phyloP scores from a whole-genome alignment of 1,284 basidiomycete species.

The Leccinum subspadiceum region DNA sequence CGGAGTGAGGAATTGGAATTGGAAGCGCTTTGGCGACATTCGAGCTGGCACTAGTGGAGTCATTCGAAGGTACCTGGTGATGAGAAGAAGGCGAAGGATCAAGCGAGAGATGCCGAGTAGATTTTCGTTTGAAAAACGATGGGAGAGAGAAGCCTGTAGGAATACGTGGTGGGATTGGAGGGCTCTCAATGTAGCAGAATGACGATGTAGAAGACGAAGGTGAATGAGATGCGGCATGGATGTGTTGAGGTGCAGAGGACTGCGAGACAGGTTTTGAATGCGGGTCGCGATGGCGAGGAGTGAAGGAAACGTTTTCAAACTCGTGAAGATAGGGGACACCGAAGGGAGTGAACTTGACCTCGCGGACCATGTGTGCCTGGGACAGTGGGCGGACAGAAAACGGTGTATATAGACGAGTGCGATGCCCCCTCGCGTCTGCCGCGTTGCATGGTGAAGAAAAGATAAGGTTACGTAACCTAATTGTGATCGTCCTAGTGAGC shows the following conservation, averaged over 20 bases:
- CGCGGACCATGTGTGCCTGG: conserved; percentile 27
- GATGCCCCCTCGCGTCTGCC: conserved; percentile 8
- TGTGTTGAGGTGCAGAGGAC: background rate
- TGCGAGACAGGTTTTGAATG: background rate
- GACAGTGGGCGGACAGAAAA: background rate
- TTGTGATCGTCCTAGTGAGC: background rate
- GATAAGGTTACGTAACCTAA: conserved; percentile 10
- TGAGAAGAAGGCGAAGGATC: background rate
- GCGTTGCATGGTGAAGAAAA: background rate
- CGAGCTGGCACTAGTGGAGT: conserved; percentile 4
- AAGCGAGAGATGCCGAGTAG: background rate
- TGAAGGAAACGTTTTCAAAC: conserved; percentile 44
- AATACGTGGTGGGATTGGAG: conserved; percentile 12
- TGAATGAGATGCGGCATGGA: background rate
- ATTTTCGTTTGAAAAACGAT: conserved; percentile 28
- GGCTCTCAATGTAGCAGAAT: conserved; percentile 26
- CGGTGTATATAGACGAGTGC: background rate
- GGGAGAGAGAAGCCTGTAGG: conserved; percentile 17
- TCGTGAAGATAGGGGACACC: conserved; percentile 40
- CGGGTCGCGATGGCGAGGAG: conserved; percentile 1
- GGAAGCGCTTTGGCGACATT: conserved; percentile 21
- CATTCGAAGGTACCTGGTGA: background rate
- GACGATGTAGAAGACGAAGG: conserved; percentile 26
- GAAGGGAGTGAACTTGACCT: conserved; percentile 42
- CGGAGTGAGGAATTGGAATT: conserved; percentile 8